These are phyloP conservation scores for Mortierella sp. DNA, from an alignment of 371 early-diverging fungal genomes.

Conservation along the genomic window DNA sequence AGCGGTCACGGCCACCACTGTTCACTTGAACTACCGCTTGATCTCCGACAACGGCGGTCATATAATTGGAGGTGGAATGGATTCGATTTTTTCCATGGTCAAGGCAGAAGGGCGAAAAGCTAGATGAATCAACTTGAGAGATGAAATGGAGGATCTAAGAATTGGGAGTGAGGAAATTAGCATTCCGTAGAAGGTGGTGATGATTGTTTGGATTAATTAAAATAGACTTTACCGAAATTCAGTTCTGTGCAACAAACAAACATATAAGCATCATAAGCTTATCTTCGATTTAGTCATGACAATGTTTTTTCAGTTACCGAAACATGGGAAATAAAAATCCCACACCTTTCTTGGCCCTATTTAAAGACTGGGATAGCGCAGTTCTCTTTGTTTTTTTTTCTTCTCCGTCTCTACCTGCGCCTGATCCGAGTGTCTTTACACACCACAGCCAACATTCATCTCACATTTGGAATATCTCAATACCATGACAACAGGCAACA, in stretches of 20 bases:
- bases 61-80: background rate
- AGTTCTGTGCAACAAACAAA: conserved; percentile 2
- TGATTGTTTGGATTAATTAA: background rate
- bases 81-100: too few relatives aligned
- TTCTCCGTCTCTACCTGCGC: background rate
- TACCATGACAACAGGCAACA: conserved; percentile 6
- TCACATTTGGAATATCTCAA: background rate
- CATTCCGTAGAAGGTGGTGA: too few relatives aligned
- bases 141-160: too few relatives aligned
- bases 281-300: too few relatives aligned
- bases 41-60: conserved; percentile 22
- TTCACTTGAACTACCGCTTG: background rate
- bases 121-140: too few relatives aligned
- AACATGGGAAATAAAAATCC: conserved; percentile 24
- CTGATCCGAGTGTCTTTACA: background rate
- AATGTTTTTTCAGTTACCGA: conserved; percentile 2
- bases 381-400: background rate
- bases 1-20: background rate
- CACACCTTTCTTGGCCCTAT: background rate
- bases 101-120: too few relatives aligned
- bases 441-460: background rate
- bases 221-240: background rate
- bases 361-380: background rate
- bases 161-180: too few relatives aligned
- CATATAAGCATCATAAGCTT: background rate